Conservation (phyloP, 352 stramenopile species). For the Elongisporangium prolatum region DNA sequence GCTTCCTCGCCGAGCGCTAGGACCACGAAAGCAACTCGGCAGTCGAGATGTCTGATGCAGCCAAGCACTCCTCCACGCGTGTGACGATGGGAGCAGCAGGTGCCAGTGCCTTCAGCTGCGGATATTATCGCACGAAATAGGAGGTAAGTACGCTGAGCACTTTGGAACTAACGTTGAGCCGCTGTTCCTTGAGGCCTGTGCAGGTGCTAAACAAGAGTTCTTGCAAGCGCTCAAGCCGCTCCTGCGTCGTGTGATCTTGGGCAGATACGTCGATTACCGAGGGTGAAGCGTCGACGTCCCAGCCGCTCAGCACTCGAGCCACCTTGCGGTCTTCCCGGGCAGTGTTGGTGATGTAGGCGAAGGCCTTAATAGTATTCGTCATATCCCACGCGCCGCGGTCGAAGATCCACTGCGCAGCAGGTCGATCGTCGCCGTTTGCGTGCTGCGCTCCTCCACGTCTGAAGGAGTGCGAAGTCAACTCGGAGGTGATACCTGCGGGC, state of each 20-base stretch:
- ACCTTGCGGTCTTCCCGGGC: constrained; percentile 9
- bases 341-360: constrained; percentile 21
- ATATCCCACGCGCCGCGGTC: constrained; percentile 26
- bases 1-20: no score
- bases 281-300: constrained; percentile 4
- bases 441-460: constrained; percentile 15
- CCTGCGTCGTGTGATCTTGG: constrained; percentile 1
- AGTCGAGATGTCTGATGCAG: no score
- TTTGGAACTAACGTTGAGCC: constrained; percentile 11
- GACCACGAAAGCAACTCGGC: no score
- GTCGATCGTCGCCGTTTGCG: constrained; percentile 10
- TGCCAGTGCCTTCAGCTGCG: constrained; percentile 4
- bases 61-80: constrained; percentile 5
- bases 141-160: constrained; percentile 7
- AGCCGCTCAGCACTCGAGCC: constrained; percentile 9
- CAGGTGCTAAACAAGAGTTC: constrained; percentile 5
- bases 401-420: constrained; percentile 24
- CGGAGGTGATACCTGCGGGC: neutral
- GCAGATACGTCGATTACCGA: neutral
- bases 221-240: neutral
- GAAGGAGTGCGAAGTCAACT: constrained; percentile 24
- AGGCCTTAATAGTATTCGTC: constrained; percentile 19
- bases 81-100: neutral
- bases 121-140: constrained; percentile 9
- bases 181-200: neutral